These are phyloP conservation scores for Xylaria sp. DNA, from an alignment of 2,329 filamentous ascomycete species.

Conservation along the genomic window DNA sequence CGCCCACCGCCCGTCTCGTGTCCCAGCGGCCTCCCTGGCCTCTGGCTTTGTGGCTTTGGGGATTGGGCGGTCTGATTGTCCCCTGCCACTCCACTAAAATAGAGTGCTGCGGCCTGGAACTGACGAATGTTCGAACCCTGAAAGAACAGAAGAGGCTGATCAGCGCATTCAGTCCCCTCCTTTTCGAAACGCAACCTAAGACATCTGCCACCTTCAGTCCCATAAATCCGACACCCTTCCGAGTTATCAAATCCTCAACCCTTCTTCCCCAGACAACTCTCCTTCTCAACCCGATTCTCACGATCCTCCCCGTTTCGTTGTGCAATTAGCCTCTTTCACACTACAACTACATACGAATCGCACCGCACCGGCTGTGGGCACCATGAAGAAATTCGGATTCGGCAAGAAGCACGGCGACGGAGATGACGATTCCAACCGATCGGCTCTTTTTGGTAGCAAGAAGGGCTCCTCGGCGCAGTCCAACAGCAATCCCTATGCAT, in stretches of 20 bases:
- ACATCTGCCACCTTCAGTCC: constrained; percentile 24
- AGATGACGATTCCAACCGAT: constrained; percentile 51
- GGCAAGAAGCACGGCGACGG: constrained; percentile 57
- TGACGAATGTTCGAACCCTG: constrained; percentile 20
- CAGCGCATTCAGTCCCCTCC: constrained; percentile 12
- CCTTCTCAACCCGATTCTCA: background rate
- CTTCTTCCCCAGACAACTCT: constrained; percentile 3
- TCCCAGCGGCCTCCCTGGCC: background rate
- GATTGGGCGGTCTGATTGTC: background rate
- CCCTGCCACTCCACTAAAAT: constrained; percentile 8
- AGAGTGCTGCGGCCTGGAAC: constrained; percentile 24
- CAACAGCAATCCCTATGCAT: constrained; percentile 61
- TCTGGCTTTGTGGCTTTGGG: too few species aligned
- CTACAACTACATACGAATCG: background rate
- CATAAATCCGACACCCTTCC: constrained; percentile 20
- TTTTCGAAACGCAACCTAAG: constrained; percentile 34
- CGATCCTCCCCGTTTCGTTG: constrained; percentile 1
- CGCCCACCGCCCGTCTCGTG: background rate
- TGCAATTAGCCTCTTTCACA: background rate
- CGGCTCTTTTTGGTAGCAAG: constrained; percentile 58
- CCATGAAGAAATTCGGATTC: constrained; percentile 65
- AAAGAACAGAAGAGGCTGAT: background rate
- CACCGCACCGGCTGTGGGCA: constrained; percentile 11
- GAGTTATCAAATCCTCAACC: constrained; percentile 14
- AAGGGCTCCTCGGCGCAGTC: constrained; percentile 50